phyloP scores from a whole-genome alignment of 2,329 filamentous ascomycete genomes.

The Exophiala sp. region DNA sequence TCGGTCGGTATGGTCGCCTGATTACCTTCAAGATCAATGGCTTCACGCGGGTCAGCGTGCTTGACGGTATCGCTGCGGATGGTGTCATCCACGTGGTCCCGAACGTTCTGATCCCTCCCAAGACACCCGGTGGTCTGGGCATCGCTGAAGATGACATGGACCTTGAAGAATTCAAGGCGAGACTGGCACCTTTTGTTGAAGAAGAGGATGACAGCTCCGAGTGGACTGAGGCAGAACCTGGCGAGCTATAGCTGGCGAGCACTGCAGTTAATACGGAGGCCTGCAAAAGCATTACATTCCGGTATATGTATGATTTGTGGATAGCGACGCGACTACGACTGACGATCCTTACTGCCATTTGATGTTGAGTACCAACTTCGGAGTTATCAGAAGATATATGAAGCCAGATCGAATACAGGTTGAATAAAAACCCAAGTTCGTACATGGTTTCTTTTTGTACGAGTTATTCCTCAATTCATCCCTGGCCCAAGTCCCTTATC shows the following conservation, averaged over 20 bases:
- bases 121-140: slow-evolving; percentile 41
- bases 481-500: too few relatives aligned
- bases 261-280: neutral
- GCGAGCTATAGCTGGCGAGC: slow-evolving; percentile 8
- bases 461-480: too few relatives aligned
- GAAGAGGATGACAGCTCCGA: slow-evolving; percentile 24
- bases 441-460: neutral
- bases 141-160: slow-evolving; percentile 39
- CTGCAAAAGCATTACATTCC: neutral
- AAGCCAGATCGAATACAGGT: neutral
- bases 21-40: slow-evolving; percentile 71
- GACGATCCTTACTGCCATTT: slow-evolving; percentile 18
- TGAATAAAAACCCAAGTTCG: neutral
- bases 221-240: slow-evolving; percentile 13
- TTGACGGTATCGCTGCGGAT: slow-evolving; percentile 68
- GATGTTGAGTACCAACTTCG: neutral
- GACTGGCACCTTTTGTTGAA: slow-evolving; percentile 44
- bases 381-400: neutral
- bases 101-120: slow-evolving; percentile 70
- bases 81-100: slow-evolving; percentile 76
- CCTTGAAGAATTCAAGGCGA: slow-evolving; percentile 57
- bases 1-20: slow-evolving; percentile 61
- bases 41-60: slow-evolving; percentile 57
- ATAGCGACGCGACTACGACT: slow-evolving; percentile 10
- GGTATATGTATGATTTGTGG: slow-evolving; percentile 1